Percentiles rank a stretch among this genome's conserved stretches.
Conservation (phyloP, 2,329 filamentous ascomycete species). For the Sporothrix sp. region DNA sequence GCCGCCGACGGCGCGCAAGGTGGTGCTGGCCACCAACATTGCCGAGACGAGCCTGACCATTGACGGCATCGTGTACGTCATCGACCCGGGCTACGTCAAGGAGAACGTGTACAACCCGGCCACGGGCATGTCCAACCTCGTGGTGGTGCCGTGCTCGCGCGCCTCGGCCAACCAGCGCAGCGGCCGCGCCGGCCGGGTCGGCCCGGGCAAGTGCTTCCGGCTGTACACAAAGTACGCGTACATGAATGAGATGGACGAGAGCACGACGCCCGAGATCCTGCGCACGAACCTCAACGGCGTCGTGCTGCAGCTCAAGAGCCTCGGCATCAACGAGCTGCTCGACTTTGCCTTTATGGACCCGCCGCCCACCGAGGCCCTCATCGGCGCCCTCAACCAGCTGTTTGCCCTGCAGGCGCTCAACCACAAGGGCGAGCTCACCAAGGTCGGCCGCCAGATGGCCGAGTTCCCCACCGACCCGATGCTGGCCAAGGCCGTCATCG, state of each 20-base stretch:
- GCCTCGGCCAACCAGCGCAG: constrained; percentile 89
- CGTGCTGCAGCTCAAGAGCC: constrained; percentile 75
- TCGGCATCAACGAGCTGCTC: constrained; percentile 86
- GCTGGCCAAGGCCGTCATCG: constrained; percentile 80
- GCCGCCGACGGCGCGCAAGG: constrained; percentile 73
- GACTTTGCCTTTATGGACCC: constrained; percentile 96
- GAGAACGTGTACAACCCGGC: constrained; percentile 88
- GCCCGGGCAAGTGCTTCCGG: constrained; percentile 85
- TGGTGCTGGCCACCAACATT: constrained; percentile 92
- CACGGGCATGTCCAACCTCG: constrained; percentile 84
- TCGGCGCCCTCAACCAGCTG: constrained; percentile 78
- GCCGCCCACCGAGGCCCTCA: constrained; percentile 80
- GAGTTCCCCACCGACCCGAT: constrained; percentile 63
- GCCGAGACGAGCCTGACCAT: constrained; percentile 94
- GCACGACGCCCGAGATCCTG: constrained; percentile 86
- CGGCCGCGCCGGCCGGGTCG: constrained; percentile 84
- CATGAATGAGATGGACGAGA: constrained; percentile 90
- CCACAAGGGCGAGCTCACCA: constrained; percentile 79
- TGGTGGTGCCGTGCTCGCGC: constrained; percentile 82
- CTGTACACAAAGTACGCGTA: constrained; percentile 90
- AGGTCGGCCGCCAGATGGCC: constrained; percentile 85
- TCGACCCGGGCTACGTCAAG: constrained; percentile 91
- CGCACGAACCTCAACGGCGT: constrained; percentile 78
- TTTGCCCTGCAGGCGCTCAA: constrained; percentile 87
- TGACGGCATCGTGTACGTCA: constrained; percentile 91